Conservation (phyloP, 1,139 yeast genomes). For the Scheffersomyces quercinus region DNA sequence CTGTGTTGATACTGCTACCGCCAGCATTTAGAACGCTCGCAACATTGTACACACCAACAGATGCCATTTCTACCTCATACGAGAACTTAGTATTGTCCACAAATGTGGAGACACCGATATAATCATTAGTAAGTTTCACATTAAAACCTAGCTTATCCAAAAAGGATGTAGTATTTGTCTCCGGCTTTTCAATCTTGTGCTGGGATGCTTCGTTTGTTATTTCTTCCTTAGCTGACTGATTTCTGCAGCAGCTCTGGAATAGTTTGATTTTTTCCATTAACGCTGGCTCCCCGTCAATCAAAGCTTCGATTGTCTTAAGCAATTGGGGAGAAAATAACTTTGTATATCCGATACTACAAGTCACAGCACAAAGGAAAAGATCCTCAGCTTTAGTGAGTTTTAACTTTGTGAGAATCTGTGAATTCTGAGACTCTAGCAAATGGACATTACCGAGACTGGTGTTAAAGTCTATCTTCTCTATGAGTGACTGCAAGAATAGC, state of each 20-base stretch:
- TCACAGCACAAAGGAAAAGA: constrained; percentile 17
- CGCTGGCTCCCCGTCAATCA: constrained; percentile 6
- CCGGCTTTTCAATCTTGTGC: constrained; percentile 2
- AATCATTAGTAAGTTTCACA: constrained; percentile 32
- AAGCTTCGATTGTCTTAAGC: constrained; percentile 18
- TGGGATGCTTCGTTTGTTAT: not conserved
- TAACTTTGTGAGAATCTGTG: constrained; percentile 26
- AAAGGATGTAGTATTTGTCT: not conserved
- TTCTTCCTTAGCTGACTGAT: not conserved
- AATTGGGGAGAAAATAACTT: constrained; percentile 34
- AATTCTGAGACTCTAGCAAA: constrained; percentile 30
- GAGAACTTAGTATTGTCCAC: constrained; percentile 34
- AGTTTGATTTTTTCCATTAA: not conserved
- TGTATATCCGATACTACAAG: constrained; percentile 33
- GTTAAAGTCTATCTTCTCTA: constrained; percentile 23
- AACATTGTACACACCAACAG: constrained; percentile 24
- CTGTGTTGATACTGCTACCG: constrained; percentile 1
- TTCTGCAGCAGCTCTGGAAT: not conserved
- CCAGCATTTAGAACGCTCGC: not conserved
- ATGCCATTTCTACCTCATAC: constrained; percentile 32
- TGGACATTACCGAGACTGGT: constrained; percentile 11
- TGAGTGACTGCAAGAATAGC: constrained; percentile 17
- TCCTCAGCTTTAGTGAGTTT: constrained; percentile 16
- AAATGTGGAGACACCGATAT: constrained; percentile 36
- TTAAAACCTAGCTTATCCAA: constrained; percentile 22